phyloP scores from a whole-genome alignment of 345 rosid species.

The Rhodomyrtus tomentosa region DNA sequence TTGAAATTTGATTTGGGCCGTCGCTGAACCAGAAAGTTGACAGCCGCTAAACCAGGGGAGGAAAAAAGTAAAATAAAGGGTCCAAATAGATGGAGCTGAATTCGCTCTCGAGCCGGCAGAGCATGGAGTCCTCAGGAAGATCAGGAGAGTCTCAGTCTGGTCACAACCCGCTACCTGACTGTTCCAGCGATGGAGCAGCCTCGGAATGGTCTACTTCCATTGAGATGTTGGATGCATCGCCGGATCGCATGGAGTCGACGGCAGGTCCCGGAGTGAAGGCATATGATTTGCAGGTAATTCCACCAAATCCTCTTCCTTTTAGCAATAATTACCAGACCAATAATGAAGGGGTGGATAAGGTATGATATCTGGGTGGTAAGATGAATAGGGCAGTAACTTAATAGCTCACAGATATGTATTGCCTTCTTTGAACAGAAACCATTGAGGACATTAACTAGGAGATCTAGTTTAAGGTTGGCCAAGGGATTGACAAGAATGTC shows the following conservation, averaged over 20 bases:
- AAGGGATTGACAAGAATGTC: slow-evolving; percentile 35
- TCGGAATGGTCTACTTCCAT: slow-evolving; percentile 21
- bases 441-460: slow-evolving; percentile 16
- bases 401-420: background rate
- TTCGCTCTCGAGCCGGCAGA: slow-evolving; percentile 24
- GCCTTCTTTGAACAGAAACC: slow-evolving; percentile 26
- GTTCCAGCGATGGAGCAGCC: slow-evolving; percentile 22
- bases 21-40: background rate
- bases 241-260: slow-evolving; percentile 14
- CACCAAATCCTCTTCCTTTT: background rate
- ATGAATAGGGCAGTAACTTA: background rate
- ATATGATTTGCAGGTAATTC: slow-evolving; percentile 30
- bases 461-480: slow-evolving; percentile 20
- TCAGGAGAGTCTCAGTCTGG: slow-evolving; percentile 6
- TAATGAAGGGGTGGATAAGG: too few relatives aligned
- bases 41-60: background rate
- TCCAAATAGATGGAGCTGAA: background rate
- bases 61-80: background rate
- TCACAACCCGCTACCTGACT: slow-evolving; percentile 9
- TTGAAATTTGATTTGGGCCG: background rate
- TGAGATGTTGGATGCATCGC: slow-evolving; percentile 19
- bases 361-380: background rate
- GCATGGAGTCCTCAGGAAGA: slow-evolving; percentile 12
- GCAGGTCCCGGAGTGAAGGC: slow-evolving; percentile 16
- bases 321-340: background rate